Evolutionary conservation across 2,329 filamentous ascomycete species (phyloP), one percentile per base, ranked within the genome.

Genomic region (Colletotrichum nymphaeae): DNA sequence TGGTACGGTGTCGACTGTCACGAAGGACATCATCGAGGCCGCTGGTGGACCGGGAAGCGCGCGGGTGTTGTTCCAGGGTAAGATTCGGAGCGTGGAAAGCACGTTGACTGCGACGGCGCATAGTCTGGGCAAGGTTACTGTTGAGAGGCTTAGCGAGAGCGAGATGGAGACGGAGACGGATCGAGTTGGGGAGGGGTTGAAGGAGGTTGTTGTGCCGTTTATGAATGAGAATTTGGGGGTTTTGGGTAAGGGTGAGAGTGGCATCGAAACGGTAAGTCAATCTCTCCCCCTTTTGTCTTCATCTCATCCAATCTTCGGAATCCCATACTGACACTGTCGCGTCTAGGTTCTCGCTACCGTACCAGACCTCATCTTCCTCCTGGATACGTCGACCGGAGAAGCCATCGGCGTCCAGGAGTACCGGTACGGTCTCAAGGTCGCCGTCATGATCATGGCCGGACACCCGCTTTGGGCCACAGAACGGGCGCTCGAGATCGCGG

Each of bases 101-200:
- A 86, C 86, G 71, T 85, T 87, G 63, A 80, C 83, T 22, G 79
- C 79, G 3, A 86, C 86, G 19, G 86, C 87, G 63, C 79, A 85
- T 49, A 76, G 83, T 9, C 75, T 87, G 55, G 84, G 83, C 16
- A 75, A 81, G 82, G 85, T 81, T 78, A 83, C 66, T 77, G 85
- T 79, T 79, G 81, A 67, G 81, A 83, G 73, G 80, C 83, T 64
- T 78, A 82, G 73, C 78, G 85, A 75, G 80, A 79, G 58, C 80
- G 87, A 76, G 72, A 80, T 70, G 70, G 81, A 76, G 72, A 74
- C 53, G 11, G 77, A 62, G 67, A 62, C 68, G 81, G 79, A 62
- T 79, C 85, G 74, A 66, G 77, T 56, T 69, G 73, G 52, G 70
- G 80, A 70, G 35, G 79, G 81, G 7, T 55, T 72, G 58, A 59